Evolutionary conservation across 2,329 filamentous ascomycete genomes (phyloP).

Genomic region (Botryosphaeria agaves): DNA sequence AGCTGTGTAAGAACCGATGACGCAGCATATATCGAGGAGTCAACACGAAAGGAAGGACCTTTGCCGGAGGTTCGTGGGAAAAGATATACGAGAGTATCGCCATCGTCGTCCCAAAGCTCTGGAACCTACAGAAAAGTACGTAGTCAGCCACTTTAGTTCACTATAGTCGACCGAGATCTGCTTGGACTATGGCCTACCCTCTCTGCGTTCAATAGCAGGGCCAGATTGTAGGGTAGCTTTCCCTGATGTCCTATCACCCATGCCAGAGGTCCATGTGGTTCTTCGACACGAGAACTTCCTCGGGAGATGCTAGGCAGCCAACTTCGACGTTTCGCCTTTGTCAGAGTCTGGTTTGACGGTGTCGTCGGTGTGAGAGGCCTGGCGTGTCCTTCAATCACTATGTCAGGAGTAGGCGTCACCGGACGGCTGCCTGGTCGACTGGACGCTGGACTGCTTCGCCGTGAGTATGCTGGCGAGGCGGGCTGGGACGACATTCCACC

Average conservation of each 20-base stretch:
- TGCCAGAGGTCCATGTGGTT: slow-evolving; percentile 24
- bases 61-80: slow-evolving; percentile 38
- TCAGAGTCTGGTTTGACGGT: slow-evolving; percentile 2
- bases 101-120: slow-evolving; percentile 45
- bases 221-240: slow-evolving; percentile 37
- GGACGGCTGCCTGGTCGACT: neutral
- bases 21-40: slow-evolving; percentile 39
- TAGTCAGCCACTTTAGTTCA: slow-evolving; percentile 2
- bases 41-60: slow-evolving; percentile 42
- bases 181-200: slow-evolving; percentile 21
- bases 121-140: slow-evolving; percentile 21
- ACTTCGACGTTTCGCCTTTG: slow-evolving; percentile 20
- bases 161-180: neutral
- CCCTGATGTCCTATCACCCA: slow-evolving; percentile 43
- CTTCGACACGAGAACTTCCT: slow-evolving; percentile 12
- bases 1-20: slow-evolving; percentile 37
- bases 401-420: neutral
- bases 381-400: slow-evolving; percentile 7
- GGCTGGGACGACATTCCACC: slow-evolving; percentile 1
- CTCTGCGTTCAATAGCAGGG: slow-evolving; percentile 30
- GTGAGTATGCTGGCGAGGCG: slow-evolving; percentile 1
- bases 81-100: slow-evolving; percentile 46
- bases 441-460: neutral
- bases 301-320: slow-evolving; percentile 24
- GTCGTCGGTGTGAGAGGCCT: slow-evolving; percentile 13